A percentile compares a stretch with the other conserved stretches of the same genome.
Conservation (phyloP, 78 protist genomes). For the Neovahlkampfia damariscottae region DNA sequence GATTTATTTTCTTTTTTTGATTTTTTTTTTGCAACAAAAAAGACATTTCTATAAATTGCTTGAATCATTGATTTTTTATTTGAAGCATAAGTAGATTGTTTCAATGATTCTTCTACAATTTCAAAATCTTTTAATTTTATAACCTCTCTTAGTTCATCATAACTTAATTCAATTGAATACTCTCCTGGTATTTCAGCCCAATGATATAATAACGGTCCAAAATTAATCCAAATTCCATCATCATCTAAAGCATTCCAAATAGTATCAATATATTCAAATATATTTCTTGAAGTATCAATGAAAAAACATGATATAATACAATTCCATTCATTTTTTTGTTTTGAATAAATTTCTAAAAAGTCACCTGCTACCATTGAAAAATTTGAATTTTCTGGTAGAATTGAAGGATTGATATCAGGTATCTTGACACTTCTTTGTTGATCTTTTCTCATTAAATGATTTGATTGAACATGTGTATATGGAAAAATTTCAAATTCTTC, state of each 20-base stretch:
- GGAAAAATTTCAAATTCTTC: constrained; percentile 24
- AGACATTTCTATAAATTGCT: constrained; percentile 31
- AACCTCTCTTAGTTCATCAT: constrained; percentile 24
- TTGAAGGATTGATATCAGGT: constrained; percentile 27
- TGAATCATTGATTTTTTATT: constrained; percentile 18
- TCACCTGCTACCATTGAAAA: constrained; percentile 82
- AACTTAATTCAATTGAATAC: constrained; percentile 30
- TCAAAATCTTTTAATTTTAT: constrained; percentile 9
- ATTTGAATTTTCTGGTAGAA: constrained; percentile 2
- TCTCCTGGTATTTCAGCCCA: constrained; percentile 13
- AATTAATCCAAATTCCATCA: constrained; percentile 71
- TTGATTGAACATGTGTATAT: constrained; percentile 15
- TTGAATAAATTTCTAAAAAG: constrained; percentile 36
- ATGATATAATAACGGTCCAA: constrained; percentile 52
- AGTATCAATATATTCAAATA: constrained; percentile 62
- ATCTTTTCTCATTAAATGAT: constrained; percentile 1
- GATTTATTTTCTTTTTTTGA: background rate
- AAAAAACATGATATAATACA: constrained; percentile 75
- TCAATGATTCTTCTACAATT: constrained; percentile 7
- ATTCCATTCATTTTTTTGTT: constrained; percentile 39
- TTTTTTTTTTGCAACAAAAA: constrained; percentile 32
- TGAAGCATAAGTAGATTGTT: constrained; percentile 8
- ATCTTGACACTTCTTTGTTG: constrained; percentile 10
- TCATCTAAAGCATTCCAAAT: constrained; percentile 40
- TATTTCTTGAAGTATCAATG: constrained; percentile 86